phyloP scores from a whole-genome alignment of 805 yeast genomes.

The Saccharomycopsis oosterbeekiorum region DNA sequence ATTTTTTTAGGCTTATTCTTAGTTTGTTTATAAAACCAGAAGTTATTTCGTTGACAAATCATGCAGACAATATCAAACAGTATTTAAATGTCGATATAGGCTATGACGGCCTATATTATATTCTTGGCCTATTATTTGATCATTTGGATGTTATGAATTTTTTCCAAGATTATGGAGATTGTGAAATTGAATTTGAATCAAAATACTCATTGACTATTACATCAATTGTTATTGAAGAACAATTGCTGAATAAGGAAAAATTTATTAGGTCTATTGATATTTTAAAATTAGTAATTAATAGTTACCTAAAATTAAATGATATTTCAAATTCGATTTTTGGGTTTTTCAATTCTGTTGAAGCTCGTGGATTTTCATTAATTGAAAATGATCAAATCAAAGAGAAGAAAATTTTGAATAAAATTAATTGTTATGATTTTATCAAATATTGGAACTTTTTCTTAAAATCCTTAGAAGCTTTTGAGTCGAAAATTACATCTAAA shows the following conservation, averaged over 20 bases:
- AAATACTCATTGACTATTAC: slow-evolving; percentile 8
- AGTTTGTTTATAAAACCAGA: slow-evolving; percentile 5
- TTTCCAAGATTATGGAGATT: slow-evolving; percentile 7
- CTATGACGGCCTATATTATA: slow-evolving; percentile 12
- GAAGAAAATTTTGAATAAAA: not conserved
- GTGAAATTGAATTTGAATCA: slow-evolving; percentile 13
- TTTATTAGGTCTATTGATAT: slow-evolving; percentile 9
- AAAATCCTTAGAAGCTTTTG: slow-evolving; percentile 3
- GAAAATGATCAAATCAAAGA: not conserved
- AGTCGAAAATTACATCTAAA: not conserved
- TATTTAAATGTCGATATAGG: slow-evolving; percentile 2
- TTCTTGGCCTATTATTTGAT: slow-evolving; percentile 3
- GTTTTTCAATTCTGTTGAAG: not conserved
- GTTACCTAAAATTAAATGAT: slow-evolving; percentile 15
- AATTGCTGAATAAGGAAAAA: not conserved
- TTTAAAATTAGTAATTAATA: slow-evolving; percentile 14
- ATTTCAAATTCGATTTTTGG: slow-evolving; percentile 4
- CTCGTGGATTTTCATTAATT: not conserved
- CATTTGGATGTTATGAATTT: slow-evolving; percentile 7
- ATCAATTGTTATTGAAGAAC: not conserved
- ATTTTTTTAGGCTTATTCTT: slow-evolving; percentile 5
- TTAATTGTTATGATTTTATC: slow-evolving; percentile 10
- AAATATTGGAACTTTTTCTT: slow-evolving; percentile 12
- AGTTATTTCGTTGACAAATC: not conserved
- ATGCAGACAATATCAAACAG: not conserved